These are phyloP conservation scores for Apiotrichum brassicae DNA, from an alignment of 1,284 basidiomycete species.

Conservation along the genomic window DNA sequence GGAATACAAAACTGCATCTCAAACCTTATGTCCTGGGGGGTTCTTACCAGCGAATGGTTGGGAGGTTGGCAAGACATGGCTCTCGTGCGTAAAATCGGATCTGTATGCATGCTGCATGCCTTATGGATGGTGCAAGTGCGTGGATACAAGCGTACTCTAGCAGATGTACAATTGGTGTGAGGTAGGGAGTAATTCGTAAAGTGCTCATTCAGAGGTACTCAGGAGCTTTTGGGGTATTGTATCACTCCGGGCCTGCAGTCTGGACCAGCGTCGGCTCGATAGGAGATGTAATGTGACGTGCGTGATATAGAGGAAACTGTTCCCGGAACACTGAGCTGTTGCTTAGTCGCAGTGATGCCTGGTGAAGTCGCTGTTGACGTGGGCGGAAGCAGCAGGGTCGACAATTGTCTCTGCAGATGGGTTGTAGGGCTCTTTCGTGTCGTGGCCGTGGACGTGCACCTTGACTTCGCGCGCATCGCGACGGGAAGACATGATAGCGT, in stretches of 20 bases:
- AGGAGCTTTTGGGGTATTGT: not conserved
- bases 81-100: too few relatives aligned
- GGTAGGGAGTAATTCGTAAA: too few relatives aligned
- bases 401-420: not conserved
- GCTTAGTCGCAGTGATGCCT: conserved; percentile 5
- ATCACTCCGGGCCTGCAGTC: too few relatives aligned
- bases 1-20: too few relatives aligned
- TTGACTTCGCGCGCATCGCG: conserved; percentile 73
- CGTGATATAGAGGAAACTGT: too few relatives aligned
- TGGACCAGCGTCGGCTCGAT: not conserved
- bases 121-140: not conserved
- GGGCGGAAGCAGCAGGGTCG: not conserved
- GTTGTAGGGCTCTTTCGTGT: conserved; percentile 9
- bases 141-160: not conserved
- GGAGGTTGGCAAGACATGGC: too few relatives aligned
- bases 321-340: too few relatives aligned
- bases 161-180: not conserved
- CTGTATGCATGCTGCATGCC: not conserved
- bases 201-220: too few relatives aligned
- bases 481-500: conserved; percentile 56
- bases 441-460: conserved; percentile 56
- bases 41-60: too few relatives aligned
- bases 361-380: conserved; percentile 15
- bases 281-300: too few relatives aligned
- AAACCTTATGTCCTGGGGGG: too few relatives aligned